phyloP scores from a whole-genome alignment of 345 rosid genomes.

The Chamaenerion angustifolium region DNA sequence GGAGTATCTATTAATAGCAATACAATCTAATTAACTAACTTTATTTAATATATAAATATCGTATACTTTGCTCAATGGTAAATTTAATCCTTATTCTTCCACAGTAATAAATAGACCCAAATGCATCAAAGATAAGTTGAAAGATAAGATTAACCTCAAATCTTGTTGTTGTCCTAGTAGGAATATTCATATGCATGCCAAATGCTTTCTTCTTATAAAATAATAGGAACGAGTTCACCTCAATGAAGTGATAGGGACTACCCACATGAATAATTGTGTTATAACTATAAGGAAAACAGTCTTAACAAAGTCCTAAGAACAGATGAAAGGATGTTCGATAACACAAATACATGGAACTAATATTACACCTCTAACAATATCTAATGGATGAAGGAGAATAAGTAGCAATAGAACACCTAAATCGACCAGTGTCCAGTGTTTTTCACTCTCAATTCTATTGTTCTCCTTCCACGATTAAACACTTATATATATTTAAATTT shows the following conservation, averaged over 20 bases:
- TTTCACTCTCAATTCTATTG: constrained; percentile 46
- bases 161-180: constrained; percentile 85
- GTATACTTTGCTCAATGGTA: too few species aligned
- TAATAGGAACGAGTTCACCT: constrained; percentile 59
- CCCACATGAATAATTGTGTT: constrained; percentile 52
- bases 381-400: neutral
- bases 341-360: neutral
- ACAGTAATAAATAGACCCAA: neutral
- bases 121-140: constrained; percentile 1
- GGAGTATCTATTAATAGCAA: too few species aligned
- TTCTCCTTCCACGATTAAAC: constrained; percentile 65
- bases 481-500: too few species aligned
- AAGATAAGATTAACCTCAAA: constrained; percentile 56
- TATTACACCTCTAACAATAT: neutral
- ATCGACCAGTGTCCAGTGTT: constrained; percentile 93
- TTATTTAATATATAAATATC: too few species aligned
- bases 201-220: constrained; percentile 69
- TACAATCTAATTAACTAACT: too few species aligned
- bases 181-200: constrained; percentile 89
- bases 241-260: constrained; percentile 90
- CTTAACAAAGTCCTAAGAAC: neutral
- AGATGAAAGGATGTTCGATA: neutral
- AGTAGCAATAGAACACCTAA: constrained; percentile 35
- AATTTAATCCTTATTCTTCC: too few species aligned
- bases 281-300: too few species aligned